Conservation (phyloP, 1,284 basidiomycete species). For the Salmacisia buchloeana region DNA sequence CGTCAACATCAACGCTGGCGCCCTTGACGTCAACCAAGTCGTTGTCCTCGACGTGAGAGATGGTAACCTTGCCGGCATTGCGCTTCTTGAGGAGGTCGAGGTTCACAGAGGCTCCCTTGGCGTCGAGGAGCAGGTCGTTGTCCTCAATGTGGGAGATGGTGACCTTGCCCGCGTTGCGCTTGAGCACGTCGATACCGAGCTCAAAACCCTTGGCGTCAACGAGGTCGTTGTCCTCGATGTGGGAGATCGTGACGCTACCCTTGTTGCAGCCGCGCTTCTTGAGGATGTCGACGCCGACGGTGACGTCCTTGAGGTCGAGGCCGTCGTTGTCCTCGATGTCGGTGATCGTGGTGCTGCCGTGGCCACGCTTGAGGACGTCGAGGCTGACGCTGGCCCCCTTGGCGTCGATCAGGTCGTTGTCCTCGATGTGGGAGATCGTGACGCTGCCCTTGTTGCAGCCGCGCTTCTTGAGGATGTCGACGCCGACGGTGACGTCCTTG, state of each 20-base stretch:
- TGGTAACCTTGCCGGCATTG: background rate
- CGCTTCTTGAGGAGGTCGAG: constrained; percentile 1
- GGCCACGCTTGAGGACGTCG: background rate
- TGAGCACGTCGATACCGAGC: background rate
- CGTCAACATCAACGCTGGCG: background rate
- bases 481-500: background rate
- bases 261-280: background rate
- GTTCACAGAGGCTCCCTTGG: background rate
- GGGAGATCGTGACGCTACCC: background rate
- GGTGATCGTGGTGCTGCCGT: background rate
- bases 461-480: background rate
- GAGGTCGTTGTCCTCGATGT: background rate
- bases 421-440: background rate
- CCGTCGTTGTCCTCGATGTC: constrained; percentile 3
- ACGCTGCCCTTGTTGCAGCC: background rate
- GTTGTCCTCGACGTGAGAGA: background rate
- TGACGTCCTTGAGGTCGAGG: background rate
- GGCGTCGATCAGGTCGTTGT: background rate
- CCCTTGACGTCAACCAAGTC: background rate
- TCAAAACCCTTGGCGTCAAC: background rate
- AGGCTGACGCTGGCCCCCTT: background rate
- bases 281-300: background rate
- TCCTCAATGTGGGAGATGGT: background rate
- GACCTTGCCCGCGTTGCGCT: background rate
- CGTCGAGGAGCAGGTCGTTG: background rate